Evolutionary conservation across 495 filamentous ascomycete genomes (phyloP).

Genomic region (Clohesyomyces aquaticus): DNA sequence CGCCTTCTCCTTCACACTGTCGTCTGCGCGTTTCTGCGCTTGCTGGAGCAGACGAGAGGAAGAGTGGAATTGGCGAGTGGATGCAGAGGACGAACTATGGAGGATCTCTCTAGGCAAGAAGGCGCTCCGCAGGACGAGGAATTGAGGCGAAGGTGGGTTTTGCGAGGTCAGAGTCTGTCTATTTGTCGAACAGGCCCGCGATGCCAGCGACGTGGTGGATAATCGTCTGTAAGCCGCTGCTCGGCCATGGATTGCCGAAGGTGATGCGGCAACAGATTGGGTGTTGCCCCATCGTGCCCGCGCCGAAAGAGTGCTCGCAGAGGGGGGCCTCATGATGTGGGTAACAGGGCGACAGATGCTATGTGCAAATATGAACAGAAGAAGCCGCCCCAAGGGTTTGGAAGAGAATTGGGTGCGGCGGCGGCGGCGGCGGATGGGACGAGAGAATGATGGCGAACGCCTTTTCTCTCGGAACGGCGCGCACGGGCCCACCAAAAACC

Average conservation of each 20-base stretch:
- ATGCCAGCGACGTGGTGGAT: slow-evolving; percentile 42
- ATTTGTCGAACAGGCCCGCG: slow-evolving; percentile 27
- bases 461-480: slow-evolving; percentile 24
- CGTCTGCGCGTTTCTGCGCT: slow-evolving; percentile 38
- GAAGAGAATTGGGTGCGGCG: not conserved
- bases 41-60: slow-evolving; percentile 36
- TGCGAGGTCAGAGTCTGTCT: slow-evolving; percentile 20
- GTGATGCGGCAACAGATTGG: slow-evolving; percentile 29
- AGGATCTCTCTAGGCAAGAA: slow-evolving; percentile 45
- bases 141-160: slow-evolving; percentile 20
- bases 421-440: slow-evolving; percentile 16
- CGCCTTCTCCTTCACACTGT: slow-evolving; percentile 51
- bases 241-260: slow-evolving; percentile 51
- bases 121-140: slow-evolving; percentile 35
- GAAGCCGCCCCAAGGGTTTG: slow-evolving; percentile 11
- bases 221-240: slow-evolving; percentile 64
- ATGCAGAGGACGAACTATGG: slow-evolving; percentile 30
- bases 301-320: slow-evolving; percentile 32
- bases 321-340: slow-evolving; percentile 45
- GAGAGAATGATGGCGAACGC: slow-evolving; percentile 13
- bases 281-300: slow-evolving; percentile 38
- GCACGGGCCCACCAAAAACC: slow-evolving; percentile 22
- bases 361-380: not conserved
- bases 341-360: not conserved
- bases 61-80: slow-evolving; percentile 38